A percentile compares a stretch with the other conserved stretches of the same genome.
These are phyloP conservation scores for Trametes punicea DNA, from an alignment of 768 basidiomycete genomes.

Conservation along the genomic window DNA sequence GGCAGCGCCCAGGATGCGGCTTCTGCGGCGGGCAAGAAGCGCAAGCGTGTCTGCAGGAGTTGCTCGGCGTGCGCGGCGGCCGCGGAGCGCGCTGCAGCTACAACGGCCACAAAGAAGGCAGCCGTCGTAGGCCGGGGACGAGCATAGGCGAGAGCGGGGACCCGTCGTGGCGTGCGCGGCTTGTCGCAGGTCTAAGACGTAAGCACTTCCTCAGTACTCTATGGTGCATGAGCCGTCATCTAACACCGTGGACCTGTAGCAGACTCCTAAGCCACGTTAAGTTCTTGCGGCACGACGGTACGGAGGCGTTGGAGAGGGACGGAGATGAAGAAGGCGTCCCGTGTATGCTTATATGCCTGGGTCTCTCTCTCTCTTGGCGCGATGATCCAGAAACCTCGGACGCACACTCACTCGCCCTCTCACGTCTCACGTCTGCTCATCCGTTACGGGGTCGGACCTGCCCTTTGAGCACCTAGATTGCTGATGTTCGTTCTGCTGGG, in stretches of 20 bases:
- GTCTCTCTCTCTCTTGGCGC: background rate
- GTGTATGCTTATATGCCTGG: constrained; percentile 12
- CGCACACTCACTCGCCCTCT: background rate
- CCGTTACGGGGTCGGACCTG: constrained; percentile 1
- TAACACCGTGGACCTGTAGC: background rate
- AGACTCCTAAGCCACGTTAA: constrained; percentile 14
- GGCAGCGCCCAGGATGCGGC: background rate
- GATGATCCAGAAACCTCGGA: constrained; percentile 1
- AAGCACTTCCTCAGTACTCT: background rate
- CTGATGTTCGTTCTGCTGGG: background rate
- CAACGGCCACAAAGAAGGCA: constrained; percentile 13
- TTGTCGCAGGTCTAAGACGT: constrained; percentile 14
- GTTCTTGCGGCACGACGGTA: constrained; percentile 4
- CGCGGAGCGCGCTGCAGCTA: constrained; percentile 21
- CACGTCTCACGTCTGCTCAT: background rate
- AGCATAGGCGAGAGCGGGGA: background rate
- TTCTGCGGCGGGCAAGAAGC: constrained; percentile 12
- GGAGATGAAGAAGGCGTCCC: background rate
- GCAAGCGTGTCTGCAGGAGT: constrained; percentile 24
- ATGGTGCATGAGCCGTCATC: background rate
- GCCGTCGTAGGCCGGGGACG: constrained; percentile 2
- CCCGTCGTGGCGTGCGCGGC: background rate
- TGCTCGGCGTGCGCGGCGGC: constrained; percentile 26
- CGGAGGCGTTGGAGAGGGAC: background rate
- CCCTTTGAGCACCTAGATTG: background rate